Base-by-base conservation (phyloP, 139 green algal species). In the Micractinium conductrix region DNA sequence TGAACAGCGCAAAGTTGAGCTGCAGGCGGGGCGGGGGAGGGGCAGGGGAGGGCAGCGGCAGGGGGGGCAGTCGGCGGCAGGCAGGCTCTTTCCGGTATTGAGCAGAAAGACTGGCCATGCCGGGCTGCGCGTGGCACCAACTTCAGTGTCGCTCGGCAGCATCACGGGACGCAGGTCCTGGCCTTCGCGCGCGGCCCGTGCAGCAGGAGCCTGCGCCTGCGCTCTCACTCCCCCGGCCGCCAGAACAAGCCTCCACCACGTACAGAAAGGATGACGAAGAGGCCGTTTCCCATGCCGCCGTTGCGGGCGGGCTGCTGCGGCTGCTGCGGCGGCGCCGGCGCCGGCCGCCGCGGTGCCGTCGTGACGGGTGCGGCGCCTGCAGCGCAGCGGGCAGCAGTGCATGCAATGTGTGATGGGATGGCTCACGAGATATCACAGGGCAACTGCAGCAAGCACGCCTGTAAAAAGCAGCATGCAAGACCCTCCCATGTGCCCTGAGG, bases 1-100 rank as follows among this genome's bases (percentile, higher is more conserved):
- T 43, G 26, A 90, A 90, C 6, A 90, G 68, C 0, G n/a, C 68
- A 82, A 91, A 90, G 38, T 91, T 91, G 22, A 91, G 19, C 22
- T 90, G 55, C 28, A 71, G 63, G 16, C 48, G 48, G 48, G 12
- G 48, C 10, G 12, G 53, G 53, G 53, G 53, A 30, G 24, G 7
- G 53, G 8, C 24, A 68, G 60, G 35, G 2, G 12, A 68, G 60
- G 26, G 60, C 16, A 19, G 22, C 60, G 60, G 60, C 33, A 1
- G 60, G 60, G 60, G 12, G 60, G 26, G 3, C 8, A 8, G 60
- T 68, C 19, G 12, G 35, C 24, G 24, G 60, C 60, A 37, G 53
- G 12, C 30, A 19, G 55, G 14, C 55, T 65, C 19, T n/a, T n/a
- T n/a, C n/a, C n/a, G n/a, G n/a, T n/a, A n/a, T n/a, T n/a, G n/a